A percentile compares a stretch with the other conserved stretches of the same genome.
Evolutionary conservation across 169 alveolate species (phyloP).

Genomic region (Plasmodium inui): DNA sequence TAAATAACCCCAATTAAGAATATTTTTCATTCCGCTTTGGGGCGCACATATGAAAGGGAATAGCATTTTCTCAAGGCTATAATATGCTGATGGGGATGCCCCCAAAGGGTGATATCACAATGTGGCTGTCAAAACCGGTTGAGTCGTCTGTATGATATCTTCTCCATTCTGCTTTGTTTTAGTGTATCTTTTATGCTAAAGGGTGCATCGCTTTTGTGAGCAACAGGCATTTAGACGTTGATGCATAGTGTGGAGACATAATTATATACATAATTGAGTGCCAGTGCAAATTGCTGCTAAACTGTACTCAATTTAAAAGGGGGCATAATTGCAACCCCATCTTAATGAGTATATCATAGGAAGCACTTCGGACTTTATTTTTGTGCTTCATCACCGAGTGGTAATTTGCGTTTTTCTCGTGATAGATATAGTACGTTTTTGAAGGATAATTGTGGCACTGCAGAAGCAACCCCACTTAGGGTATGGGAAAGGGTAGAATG

Average conservation of each 20-base stretch:
- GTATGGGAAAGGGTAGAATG: neutral
- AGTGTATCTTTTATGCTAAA: neutral
- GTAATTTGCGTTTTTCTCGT: neutral
- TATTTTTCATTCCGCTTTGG: neutral
- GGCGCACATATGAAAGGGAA: neutral
- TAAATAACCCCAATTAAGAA: neutral
- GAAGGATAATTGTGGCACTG: neutral
- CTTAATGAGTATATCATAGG: neutral
- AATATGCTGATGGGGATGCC: neutral
- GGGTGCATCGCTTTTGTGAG: neutral
- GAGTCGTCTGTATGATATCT: neutral
- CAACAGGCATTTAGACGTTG: neutral
- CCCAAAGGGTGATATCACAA: neutral
- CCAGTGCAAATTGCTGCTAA: neutral
- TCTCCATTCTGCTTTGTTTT: neutral
- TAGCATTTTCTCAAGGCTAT: neutral
- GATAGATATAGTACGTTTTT: neutral
- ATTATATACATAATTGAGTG: neutral
- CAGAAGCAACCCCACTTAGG: neutral
- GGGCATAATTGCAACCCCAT: neutral
- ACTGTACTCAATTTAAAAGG: neutral
- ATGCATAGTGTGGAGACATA: neutral
- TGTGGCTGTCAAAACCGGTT: neutral
- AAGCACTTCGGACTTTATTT: neutral
- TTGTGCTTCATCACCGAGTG: neutral